A percentile compares a stretch with the other conserved stretches of the same genome.
phyloP scores from a whole-genome alignment of 495 filamentous ascomycete species.

The Aspergillus panamensis region DNA sequence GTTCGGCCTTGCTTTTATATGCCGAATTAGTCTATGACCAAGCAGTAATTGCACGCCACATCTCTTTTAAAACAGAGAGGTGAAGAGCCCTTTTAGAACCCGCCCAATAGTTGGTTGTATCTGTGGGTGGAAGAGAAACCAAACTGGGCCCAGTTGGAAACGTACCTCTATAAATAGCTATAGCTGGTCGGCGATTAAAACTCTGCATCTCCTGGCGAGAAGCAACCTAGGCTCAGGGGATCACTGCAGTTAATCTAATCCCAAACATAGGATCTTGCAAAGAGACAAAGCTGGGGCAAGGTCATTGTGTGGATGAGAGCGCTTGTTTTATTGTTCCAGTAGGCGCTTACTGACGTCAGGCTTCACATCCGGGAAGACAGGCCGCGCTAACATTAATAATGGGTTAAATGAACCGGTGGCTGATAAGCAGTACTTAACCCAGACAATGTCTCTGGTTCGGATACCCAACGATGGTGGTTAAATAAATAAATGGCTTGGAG shows the following conservation, averaged over 20 bases:
- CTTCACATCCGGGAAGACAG: not conserved
- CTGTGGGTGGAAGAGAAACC: not conserved
- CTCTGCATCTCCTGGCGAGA: not conserved
- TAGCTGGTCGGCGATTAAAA: not conserved
- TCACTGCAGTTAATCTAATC: not conserved
- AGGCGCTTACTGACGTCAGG: conserved; percentile 37
- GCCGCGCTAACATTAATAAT: not conserved
- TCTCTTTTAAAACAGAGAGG: not conserved
- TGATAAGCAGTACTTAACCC: too few species aligned
- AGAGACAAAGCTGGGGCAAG: not conserved
- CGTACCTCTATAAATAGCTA: not conserved
- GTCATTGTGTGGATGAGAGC: conserved; percentile 11
- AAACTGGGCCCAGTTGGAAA: not conserved
- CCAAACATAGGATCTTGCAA: conserved; percentile 5
- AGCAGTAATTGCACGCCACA: not conserved
- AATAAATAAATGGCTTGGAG: too few species aligned
- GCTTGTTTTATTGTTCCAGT: conserved; percentile 26
- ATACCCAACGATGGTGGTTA: not conserved
- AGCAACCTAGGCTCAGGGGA: not conserved
- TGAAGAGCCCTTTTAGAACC: not conserved
- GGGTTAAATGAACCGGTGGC: too few species aligned
- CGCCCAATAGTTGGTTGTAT: not conserved
- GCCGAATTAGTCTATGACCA: not conserved
- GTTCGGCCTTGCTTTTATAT: not conserved
- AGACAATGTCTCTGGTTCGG: not conserved